Conservation (phyloP, 192 early-diverging fungal species). For the Gryganskiella cystojenkinii region DNA sequence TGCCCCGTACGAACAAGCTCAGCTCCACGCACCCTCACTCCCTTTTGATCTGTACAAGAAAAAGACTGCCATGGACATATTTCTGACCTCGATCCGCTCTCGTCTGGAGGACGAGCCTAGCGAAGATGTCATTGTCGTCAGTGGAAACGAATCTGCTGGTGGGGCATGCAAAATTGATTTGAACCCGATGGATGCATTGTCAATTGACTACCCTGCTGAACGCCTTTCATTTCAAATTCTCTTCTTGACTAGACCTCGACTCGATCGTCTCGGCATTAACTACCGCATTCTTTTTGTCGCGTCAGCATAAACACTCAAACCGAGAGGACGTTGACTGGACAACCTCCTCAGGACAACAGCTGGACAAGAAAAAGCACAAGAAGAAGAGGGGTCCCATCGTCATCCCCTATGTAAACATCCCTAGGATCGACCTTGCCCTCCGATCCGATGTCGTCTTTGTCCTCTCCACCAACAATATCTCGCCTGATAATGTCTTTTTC, state of each 20-base stretch:
- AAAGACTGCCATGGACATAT: conserved; percentile 20
- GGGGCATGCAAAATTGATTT: too few species aligned
- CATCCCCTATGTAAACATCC: conserved; percentile 71
- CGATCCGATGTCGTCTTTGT: conserved; percentile 71
- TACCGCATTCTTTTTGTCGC: conserved; percentile 60
- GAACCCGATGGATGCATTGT: too few species aligned
- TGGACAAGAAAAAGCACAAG: neutral
- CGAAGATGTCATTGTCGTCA: conserved; percentile 56
- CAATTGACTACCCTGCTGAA: neutral
- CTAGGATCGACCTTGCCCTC: conserved; percentile 66
- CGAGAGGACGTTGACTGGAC: too few species aligned
- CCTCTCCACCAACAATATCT: conserved; percentile 47
- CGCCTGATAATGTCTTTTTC: conserved; percentile 54
- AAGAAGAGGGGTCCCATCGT: conserved; percentile 30
- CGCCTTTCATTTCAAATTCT: neutral
- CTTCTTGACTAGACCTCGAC: conserved; percentile 80
- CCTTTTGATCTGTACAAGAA: neutral
- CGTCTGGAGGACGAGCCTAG: conserved; percentile 24
- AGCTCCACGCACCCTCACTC: neutral
- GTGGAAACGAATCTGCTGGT: conserved; percentile 84
- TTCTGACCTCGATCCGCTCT: conserved; percentile 20
- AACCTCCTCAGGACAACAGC: too few species aligned
- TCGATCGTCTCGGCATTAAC: conserved; percentile 69
- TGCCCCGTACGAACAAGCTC: neutral
- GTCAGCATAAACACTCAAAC: neutral